These are phyloP conservation scores for Penicillium ochrochloron DNA, from an alignment of 495 filamentous ascomycete species.

Conservation along the genomic window DNA sequence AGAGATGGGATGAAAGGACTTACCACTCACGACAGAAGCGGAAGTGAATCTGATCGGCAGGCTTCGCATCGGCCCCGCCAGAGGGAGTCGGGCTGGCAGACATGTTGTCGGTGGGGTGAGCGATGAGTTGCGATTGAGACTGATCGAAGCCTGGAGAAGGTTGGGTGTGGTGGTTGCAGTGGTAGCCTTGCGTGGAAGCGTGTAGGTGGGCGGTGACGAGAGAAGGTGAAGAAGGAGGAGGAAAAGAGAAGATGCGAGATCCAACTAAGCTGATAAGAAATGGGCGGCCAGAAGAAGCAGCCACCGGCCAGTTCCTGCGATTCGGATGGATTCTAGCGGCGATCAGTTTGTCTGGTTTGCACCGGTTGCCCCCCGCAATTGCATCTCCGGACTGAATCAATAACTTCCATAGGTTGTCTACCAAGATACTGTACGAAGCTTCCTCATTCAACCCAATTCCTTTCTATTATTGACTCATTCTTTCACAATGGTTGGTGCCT, in stretches of 20 bases:
- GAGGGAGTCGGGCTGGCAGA: conserved; percentile 67
- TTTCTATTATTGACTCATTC: neutral
- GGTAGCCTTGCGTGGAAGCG: neutral
- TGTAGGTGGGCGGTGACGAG: neutral
- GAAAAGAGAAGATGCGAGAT: neutral
- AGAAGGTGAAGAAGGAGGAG: neutral
- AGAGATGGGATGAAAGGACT: conserved; percentile 19
- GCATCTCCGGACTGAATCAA: neutral
- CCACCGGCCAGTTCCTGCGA: conserved; percentile 3
- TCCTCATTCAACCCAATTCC: conserved; percentile 1
- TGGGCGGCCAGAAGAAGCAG: neutral
- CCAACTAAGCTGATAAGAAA: neutral
- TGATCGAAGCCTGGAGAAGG: neutral
- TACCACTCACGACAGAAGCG: conserved; percentile 97
- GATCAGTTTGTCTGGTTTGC: conserved; percentile 29
- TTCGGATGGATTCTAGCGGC: conserved; percentile 14
- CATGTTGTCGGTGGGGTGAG: conserved; percentile 33
- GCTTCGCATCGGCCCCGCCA: conserved; percentile 56
- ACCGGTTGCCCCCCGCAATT: conserved; percentile 33
- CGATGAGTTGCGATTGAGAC: neutral
- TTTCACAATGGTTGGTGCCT: conserved; percentile 19
- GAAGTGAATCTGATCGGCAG: conserved; percentile 84
- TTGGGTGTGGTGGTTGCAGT: neutral
- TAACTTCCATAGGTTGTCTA: neutral
- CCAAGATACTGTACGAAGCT: neutral